phyloP scores from a whole-genome alignment of 257 asterid species.

The Rehmannia glutinosa region DNA sequence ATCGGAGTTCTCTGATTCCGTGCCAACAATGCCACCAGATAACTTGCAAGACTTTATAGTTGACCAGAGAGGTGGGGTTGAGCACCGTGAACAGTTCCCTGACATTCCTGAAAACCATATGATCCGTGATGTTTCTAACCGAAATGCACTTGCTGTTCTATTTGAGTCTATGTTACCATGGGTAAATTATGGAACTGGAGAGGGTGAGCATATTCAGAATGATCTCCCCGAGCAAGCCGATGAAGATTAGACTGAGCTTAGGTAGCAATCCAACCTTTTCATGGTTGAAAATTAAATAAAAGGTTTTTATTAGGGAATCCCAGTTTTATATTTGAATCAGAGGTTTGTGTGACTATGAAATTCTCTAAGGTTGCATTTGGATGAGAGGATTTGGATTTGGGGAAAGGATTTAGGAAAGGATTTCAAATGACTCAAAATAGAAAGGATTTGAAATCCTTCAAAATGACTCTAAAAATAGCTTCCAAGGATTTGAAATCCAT shows the following conservation, averaged over 20 bases:
- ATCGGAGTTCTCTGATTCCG: slow-evolving; percentile 79
- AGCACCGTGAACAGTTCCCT: slow-evolving; percentile 20
- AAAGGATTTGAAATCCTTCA: no score
- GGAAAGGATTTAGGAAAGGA: no score
- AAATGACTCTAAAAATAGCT: no score
- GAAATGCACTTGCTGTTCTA: slow-evolving; percentile 73
- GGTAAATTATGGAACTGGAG: slow-evolving; percentile 61
- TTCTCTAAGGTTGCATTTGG: no score
- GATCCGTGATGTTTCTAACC: slow-evolving; percentile 52
- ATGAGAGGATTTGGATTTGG: no score
- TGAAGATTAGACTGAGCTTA: slow-evolving; percentile 28
- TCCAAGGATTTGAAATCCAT: no score
- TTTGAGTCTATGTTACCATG: slow-evolving; percentile 86
- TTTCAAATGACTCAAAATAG: no score
- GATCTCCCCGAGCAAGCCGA: slow-evolving; percentile 34
- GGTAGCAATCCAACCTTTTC: not conserved
- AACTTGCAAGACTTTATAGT: slow-evolving; percentile 74
- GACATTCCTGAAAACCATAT: not conserved
- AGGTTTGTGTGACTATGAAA: no score
- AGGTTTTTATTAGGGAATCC: not conserved
- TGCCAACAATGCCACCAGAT: slow-evolving; percentile 93
- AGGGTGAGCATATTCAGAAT: slow-evolving; percentile 23
- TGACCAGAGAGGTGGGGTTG: slow-evolving; percentile 58
- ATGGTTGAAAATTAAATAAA: not conserved
- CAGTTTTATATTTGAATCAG: not conserved